Conservation (phyloP, 495 filamentous ascomycete species). For the Neurospora africana region DNA sequence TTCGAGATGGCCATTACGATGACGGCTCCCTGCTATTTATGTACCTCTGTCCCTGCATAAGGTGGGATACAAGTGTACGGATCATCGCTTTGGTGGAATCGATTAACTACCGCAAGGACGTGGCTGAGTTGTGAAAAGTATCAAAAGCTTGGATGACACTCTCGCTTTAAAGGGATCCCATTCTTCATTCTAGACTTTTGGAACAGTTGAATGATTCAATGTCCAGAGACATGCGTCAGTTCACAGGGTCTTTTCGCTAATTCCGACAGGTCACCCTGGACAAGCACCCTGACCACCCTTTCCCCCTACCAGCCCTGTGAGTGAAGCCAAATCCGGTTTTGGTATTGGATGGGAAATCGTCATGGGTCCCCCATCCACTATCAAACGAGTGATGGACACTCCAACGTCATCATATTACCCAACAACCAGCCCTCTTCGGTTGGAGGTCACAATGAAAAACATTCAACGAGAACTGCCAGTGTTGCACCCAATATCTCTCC, state of each 20-base stretch:
- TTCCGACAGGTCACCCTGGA: not conserved
- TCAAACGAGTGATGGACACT: not conserved
- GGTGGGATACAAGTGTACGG: not conserved
- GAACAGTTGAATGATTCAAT: not conserved
- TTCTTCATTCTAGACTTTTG: not conserved
- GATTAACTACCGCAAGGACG: not conserved
- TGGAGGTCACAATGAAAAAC: not conserved
- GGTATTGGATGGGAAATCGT: conserved; percentile 13
- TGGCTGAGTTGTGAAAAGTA: no score
- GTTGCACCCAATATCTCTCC: not conserved
- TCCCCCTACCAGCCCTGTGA: not conserved
- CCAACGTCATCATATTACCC: conserved; percentile 29
- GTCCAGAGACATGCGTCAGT: not conserved
- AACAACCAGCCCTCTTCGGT: not conserved
- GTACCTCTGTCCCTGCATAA: not conserved
- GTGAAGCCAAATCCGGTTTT: conserved; percentile 21
- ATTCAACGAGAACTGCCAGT: not conserved
- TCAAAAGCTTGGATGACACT: not conserved
- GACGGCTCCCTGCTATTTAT: not conserved
- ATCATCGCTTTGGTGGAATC: not conserved
- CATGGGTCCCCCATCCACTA: not conserved
- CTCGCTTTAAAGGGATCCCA: not conserved
- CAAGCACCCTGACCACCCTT: not conserved
- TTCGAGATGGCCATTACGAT: not conserved
- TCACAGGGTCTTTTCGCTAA: not conserved